Base-by-base conservation (phyloP, 2,329 filamentous ascomycete genomes). In the Fusarium napiforme region DNA sequence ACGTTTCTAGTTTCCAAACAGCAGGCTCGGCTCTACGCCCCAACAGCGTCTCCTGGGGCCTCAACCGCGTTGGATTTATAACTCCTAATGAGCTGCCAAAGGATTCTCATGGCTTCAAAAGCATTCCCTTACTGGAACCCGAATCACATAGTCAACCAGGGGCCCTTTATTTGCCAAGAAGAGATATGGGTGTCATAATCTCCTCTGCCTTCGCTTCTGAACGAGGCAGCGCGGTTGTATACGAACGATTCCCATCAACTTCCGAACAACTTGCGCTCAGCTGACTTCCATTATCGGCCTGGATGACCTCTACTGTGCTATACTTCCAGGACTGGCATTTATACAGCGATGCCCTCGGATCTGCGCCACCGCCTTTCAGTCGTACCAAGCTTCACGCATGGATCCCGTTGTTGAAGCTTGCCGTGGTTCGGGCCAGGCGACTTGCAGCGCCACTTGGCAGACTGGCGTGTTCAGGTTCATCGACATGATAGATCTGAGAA, bases 371-470 rank as follows among this genome's bases (percentile, higher is more conserved):
- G 73, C 73, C 9, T 74, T 76, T 6, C 9, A 71, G 14, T 18
- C 53, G 1, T 76, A 76, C 36, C 73, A 75, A 36, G 23, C 39
- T 34, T 50, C 45, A 9, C 62, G 74, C 14, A 71, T 72, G 47
- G 39, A 47, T 12, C 19, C 52, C 14, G 73, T 72, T 4, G 46
- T 39, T 1, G 34, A 60, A 4, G 64, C 64, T 16, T 75, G 67
- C 8, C 32, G 52, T 9, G 42, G n/a, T 15, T 34, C 32, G 32
- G 14, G 14, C 32, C 32, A 34, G n/a, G 73, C 32, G 12, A 74
- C 57, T 9, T 69, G 61, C 4, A 64, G 28, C 3, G 57, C 67
- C 4, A 70, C 73, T 8, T 65, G 64, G 56, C 50, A 72, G 28
- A 65, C 61, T 18, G 56, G 39, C 0, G 36, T 69, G 30, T 57